Evolutionary conservation across 352 stramenopile genomes (phyloP), one percentile per base, ranked within the genome.

Genomic region (Pythium insidiosum): DNA sequence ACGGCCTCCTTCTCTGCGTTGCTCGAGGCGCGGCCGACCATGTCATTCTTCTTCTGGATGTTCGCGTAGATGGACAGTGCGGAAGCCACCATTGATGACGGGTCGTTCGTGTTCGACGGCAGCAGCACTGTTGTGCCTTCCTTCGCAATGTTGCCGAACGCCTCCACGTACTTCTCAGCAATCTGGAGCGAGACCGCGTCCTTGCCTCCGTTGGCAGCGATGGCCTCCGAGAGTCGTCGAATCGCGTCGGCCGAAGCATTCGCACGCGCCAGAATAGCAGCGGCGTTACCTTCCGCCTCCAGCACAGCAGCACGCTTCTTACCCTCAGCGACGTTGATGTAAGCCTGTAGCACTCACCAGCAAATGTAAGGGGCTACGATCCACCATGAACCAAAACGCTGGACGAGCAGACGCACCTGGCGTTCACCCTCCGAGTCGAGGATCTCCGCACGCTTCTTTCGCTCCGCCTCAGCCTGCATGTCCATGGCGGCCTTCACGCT

Each of bases 401-500:
- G n/a, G n/a, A n/a, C n/a, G n/a, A 5, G 4, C 23, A 9, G 24
- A 43, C 52, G 22, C 35, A 60, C 52, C 47, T 88, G 76, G 18
- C 80, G 72, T 56, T 93, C 75, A 49, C 85, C 87, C 53, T 96
- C 87, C 21, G 85, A 95, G 47, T 95, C 72, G n/a, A 95, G 61
- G 43, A 96, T 95, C 61, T 95, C 82, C 3, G 87, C 87, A 28
- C 87, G 83, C 73, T 96, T 96, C 52, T 86, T 73, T 38, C 87
- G 83, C 59, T 96, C 87, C 7, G 87, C 87, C 52, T 96, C 86
- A 20, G 86, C 86, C 52, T 96, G 86, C 83, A 94, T 94, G 67
- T 96, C 84, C 87, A 96, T 96, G 25, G 87, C 84, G 1, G 78
- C 68, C 56, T 86, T 84, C 5, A 96, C 84, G 37, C 73, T 90